A percentile compares a stretch with the other conserved stretches of the same genome.
These are phyloP conservation scores for Colletotrichum nymphaeae DNA, from an alignment of 2,329 filamentous ascomycete genomes.

Conservation along the genomic window DNA sequence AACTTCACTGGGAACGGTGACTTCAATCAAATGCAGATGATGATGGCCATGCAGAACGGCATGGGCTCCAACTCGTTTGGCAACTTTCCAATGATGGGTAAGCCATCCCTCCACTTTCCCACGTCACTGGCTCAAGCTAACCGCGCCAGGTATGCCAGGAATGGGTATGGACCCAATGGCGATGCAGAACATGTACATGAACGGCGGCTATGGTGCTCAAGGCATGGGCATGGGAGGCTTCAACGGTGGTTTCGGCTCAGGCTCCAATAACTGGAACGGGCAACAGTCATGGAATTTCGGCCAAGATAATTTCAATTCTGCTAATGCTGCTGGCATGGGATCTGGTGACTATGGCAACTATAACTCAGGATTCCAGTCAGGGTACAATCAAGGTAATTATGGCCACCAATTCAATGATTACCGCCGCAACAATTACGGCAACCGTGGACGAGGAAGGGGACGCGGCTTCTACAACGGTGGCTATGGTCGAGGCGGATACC, in stretches of 20 bases:
- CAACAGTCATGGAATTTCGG: constrained; percentile 86
- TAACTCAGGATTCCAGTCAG: constrained; percentile 82
- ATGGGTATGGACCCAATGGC: constrained; percentile 87
- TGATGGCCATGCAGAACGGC: constrained; percentile 81
- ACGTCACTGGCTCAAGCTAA: constrained; percentile 42
- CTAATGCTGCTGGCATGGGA: constrained; percentile 85
- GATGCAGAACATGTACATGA: constrained; percentile 84
- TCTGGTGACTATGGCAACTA: constrained; percentile 83
- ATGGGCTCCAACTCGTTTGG: constrained; percentile 68
- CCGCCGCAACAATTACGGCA: constrained; percentile 75
- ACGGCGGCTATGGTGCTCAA: constrained; percentile 77
- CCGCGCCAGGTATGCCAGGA: constrained; percentile 74
- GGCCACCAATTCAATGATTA: constrained; percentile 85
- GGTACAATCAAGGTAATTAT: constrained; percentile 87
- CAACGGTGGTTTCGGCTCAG: constrained; percentile 69
- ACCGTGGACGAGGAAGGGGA: constrained; percentile 73
- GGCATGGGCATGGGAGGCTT: constrained; percentile 86
- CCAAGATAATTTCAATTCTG: constrained; percentile 90
- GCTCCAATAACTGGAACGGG: constrained; percentile 82
- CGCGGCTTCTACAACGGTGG: constrained; percentile 69
- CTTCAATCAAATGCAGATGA: constrained; percentile 83
- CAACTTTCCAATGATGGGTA: constrained; percentile 88
- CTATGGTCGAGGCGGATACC: constrained; percentile 66
- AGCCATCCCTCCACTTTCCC: constrained; percentile 47
- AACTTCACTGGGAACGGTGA: constrained; percentile 68